phyloP scores from a whole-genome alignment of 805 yeast genomes.

The Metschnikowia aberdeeniae region DNA sequence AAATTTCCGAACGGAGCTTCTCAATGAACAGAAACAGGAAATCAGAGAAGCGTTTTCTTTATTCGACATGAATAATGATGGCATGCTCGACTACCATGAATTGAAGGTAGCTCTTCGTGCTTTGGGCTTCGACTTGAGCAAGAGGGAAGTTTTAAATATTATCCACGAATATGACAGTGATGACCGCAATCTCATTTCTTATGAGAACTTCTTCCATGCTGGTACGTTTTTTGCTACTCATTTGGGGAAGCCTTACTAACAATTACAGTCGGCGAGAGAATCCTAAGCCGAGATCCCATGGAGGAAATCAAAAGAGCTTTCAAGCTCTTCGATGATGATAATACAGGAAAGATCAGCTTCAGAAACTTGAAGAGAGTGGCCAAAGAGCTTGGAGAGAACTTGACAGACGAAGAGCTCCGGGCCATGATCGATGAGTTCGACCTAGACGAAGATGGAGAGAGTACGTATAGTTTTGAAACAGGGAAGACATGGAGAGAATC shows the following conservation, averaged over 20 bases:
- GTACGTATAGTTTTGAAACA: slow-evolving; percentile 30
- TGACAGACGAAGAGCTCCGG: slow-evolving; percentile 85
- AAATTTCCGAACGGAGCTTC: slow-evolving; percentile 59
- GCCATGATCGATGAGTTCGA: slow-evolving; percentile 99
- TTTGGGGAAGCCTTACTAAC: slow-evolving; percentile 21
- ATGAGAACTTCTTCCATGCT: slow-evolving; percentile 75
- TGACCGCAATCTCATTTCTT: slow-evolving; percentile 65
- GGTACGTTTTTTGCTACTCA: slow-evolving; percentile 40
- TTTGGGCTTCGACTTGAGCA: slow-evolving; percentile 79
- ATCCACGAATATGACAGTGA: slow-evolving; percentile 80
- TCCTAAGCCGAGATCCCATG: slow-evolving; percentile 84
- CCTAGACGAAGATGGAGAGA: slow-evolving; percentile 92
- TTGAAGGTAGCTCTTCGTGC: slow-evolving; percentile 92
- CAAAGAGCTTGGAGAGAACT: slow-evolving; percentile 85
- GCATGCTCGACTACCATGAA: slow-evolving; percentile 87
- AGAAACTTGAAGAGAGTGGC: slow-evolving; percentile 85
- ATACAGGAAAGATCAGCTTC: slow-evolving; percentile 77
- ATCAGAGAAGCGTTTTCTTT: slow-evolving; percentile 86
- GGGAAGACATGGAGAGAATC: background rate
- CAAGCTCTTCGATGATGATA: slow-evolving; percentile 80
- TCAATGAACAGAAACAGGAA: slow-evolving; percentile 87
- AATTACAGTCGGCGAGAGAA: slow-evolving; percentile 65
- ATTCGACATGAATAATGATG: slow-evolving; percentile 91
- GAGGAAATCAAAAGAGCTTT: slow-evolving; percentile 92
- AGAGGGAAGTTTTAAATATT: slow-evolving; percentile 69